Conservation (phyloP, 768 basidiomycete species). For the Boletellus ananiceps region DNA sequence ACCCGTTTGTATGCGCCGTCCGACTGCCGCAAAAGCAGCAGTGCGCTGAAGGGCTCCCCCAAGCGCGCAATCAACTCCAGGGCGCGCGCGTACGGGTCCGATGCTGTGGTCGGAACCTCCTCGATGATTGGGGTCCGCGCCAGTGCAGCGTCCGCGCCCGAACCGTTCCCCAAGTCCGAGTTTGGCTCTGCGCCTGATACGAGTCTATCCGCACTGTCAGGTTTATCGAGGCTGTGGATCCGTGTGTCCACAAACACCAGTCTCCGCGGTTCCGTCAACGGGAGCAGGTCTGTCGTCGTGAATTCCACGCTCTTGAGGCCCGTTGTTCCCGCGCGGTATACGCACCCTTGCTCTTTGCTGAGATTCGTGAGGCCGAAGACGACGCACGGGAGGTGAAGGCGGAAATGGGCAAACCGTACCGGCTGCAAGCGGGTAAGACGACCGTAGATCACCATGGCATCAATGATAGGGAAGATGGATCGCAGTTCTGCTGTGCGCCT, state of each 20-base stretch:
- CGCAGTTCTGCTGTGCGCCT: background rate
- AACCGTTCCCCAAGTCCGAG: background rate
- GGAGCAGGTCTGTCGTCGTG: background rate
- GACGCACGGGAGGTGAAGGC: conserved; percentile 1
- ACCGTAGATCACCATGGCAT: background rate
- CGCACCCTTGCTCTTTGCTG: background rate
- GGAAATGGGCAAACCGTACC: background rate
- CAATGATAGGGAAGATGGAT: background rate
- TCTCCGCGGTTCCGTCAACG: background rate
- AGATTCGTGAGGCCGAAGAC: background rate
- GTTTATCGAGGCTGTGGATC: background rate
- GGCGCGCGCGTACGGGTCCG: background rate
- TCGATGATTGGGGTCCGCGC: background rate
- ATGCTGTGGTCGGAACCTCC: background rate
- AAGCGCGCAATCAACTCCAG: conserved; percentile 5
- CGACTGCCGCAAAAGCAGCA: conserved; percentile 2
- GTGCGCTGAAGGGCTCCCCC: conserved; percentile 1
- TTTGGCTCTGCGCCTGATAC: background rate
- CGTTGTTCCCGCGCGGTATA: background rate
- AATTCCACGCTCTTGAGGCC: background rate
- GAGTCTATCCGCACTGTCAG: background rate
- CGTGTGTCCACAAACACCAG: background rate
- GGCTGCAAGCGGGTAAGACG: background rate
- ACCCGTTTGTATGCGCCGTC: conserved; percentile 5
- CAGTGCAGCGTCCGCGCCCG: background rate